Evolutionary conservation across 768 basidiomycete species (phyloP).

Genomic region (Cyathus striatus): DNA sequence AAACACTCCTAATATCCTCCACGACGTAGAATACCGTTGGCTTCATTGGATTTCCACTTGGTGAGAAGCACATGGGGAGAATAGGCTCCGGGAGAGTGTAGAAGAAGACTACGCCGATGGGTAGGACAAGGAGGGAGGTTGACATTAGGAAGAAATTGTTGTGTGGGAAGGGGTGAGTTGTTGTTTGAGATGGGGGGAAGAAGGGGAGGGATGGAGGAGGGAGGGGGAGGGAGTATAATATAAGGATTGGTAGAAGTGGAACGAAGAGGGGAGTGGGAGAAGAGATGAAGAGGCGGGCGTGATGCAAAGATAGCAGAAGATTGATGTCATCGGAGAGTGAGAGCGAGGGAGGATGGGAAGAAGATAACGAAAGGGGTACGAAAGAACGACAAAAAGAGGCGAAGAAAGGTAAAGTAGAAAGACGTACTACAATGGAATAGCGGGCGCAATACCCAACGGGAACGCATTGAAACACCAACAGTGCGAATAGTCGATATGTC

Average conservation of each 20-base stretch:
- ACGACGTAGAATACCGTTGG: slow-evolving; percentile 23
- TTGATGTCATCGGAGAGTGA: too few species aligned
- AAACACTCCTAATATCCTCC: slow-evolving; percentile 25
- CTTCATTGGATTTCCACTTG: slow-evolving; percentile 20
- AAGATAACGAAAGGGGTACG: too few species aligned
- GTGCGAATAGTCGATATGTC: slow-evolving; percentile 23
- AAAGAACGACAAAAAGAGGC: background rate
- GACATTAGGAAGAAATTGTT: slow-evolving; percentile 27
- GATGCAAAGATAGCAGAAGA: too few species aligned
- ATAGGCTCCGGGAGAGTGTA: slow-evolving; percentile 18
- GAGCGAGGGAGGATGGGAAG: too few species aligned
- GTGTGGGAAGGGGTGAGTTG: slow-evolving; percentile 1
- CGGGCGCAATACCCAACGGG: slow-evolving; percentile 21
- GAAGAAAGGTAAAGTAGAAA: too few species aligned
- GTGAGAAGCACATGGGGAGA: slow-evolving; percentile 20
- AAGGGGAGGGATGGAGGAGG: too few species aligned
- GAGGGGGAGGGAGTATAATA: too few species aligned
- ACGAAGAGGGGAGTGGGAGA: too few species aligned
- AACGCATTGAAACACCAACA: slow-evolving; percentile 21
- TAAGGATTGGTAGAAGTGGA: too few species aligned
- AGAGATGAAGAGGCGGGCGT: too few species aligned
- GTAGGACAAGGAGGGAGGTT: slow-evolving; percentile 23
- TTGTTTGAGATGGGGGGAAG: background rate
- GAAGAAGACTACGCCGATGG: slow-evolving; percentile 19
- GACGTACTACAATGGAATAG: slow-evolving; percentile 16